These are phyloP conservation scores for Vitis riparia DNA, from an alignment of 164 flowering plant species.

Conservation along the genomic window DNA sequence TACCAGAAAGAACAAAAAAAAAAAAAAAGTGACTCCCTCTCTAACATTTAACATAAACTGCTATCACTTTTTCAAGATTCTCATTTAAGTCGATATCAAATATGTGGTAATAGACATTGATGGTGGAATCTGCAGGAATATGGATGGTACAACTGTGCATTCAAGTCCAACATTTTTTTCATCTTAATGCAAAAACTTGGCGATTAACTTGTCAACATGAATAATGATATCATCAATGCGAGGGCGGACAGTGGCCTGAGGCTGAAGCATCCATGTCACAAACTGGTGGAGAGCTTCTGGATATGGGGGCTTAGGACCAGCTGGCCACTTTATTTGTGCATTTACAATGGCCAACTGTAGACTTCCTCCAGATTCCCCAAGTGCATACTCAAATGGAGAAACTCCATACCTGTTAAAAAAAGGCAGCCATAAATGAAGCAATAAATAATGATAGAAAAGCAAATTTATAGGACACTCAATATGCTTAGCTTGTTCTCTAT, in stretches of 20 bases:
- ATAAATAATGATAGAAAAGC: background rate
- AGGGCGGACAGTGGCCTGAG: constrained; percentile 86
- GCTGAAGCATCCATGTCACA: constrained; percentile 96
- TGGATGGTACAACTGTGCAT: too few species aligned
- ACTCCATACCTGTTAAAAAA: constrained; percentile 69
- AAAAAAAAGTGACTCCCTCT: too few species aligned
- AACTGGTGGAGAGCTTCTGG: constrained; percentile 90
- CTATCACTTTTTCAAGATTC: too few species aligned
- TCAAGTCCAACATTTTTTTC: too few species aligned
- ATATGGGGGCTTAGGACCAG: constrained; percentile 80
- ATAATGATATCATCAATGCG: constrained; percentile 78
- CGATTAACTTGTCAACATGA: constrained; percentile 84
- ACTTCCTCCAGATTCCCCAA: constrained; percentile 94
- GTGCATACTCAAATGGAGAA: constrained; percentile 93
- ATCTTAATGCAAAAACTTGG: constrained; percentile 54
- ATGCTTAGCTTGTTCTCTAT: too few species aligned
- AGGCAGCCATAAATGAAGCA: background rate
- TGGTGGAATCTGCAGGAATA: too few species aligned
- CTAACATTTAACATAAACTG: too few species aligned
- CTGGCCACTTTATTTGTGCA: constrained; percentile 91
- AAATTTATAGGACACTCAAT: too few species aligned
- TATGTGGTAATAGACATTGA: too few species aligned
- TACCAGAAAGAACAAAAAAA: too few species aligned
- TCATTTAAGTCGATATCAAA: too few species aligned
- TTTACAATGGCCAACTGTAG: constrained; percentile 88